Evolutionary conservation across 441 rosid species (phyloP).

Genomic region (Arabidopsis hybrid): DNA sequence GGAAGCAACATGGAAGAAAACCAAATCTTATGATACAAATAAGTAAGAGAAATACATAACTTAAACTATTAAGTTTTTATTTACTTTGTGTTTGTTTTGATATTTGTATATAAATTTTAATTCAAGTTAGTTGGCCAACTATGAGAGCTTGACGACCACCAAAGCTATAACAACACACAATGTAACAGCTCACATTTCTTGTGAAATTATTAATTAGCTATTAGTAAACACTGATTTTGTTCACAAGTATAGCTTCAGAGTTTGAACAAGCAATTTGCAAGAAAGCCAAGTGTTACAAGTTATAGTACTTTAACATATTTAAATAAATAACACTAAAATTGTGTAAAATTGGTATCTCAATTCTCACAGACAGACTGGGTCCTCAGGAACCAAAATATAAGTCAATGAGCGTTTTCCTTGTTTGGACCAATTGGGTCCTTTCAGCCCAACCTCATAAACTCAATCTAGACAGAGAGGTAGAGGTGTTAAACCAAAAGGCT

Average conservation of each 20-base stretch:
- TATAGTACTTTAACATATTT: neutral
- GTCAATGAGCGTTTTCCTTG: too few species aligned
- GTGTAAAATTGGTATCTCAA: too few species aligned
- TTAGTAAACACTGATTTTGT: neutral
- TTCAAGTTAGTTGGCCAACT: neutral
- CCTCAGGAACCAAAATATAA: too few species aligned
- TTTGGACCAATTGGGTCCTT: too few species aligned
- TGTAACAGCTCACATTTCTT: conserved; percentile 23
- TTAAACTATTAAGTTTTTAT: neutral
- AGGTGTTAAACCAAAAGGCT: too few species aligned
- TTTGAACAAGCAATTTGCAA: conserved; percentile 8
- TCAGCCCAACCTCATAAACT: too few species aligned
- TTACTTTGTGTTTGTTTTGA: neutral
- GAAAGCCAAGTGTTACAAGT: neutral
- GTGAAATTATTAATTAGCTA: conserved; percentile 1
- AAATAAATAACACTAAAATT: neutral
- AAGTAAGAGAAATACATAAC: too few species aligned
- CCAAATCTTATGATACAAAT: neutral
- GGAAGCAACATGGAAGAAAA: conserved; percentile 11
- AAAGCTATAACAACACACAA: conserved; percentile 22
- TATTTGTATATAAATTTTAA: neutral
- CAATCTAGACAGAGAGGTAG: too few species aligned
- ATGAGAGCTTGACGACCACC: conserved; percentile 28
- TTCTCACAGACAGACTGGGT: too few species aligned
- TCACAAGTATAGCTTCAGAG: conserved; percentile 1